Conservation (phyloP, 2,329 filamentous ascomycete genomes). For the Aspergillus ochraceoroseus region DNA sequence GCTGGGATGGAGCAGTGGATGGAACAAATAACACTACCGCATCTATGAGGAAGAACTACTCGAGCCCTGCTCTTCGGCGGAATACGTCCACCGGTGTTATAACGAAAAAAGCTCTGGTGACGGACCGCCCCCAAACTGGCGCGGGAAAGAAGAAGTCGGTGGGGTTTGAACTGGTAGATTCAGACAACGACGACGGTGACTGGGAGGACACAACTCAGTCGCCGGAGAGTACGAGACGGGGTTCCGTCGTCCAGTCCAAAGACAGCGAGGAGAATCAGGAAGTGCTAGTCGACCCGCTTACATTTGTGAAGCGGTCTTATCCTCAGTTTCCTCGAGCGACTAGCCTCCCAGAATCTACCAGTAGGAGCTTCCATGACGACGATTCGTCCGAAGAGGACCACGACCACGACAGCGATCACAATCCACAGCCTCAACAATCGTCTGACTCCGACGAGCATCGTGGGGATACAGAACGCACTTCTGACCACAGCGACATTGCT, state of each 20-base stretch:
- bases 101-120: conserved; percentile 39
- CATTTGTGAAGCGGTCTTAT: conserved; percentile 40
- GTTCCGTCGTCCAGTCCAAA: conserved; percentile 39
- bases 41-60: conserved; percentile 46
- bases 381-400: conserved; percentile 22
- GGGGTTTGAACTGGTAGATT: conserved; percentile 45
- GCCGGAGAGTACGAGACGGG: conserved; percentile 45
- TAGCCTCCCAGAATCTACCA: conserved; percentile 38
- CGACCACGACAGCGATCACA: conserved; percentile 16
- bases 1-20: conserved; percentile 41
- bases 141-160: conserved; percentile 45
- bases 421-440: conserved; percentile 7
- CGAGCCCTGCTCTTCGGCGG: conserved; percentile 40
- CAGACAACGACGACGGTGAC: conserved; percentile 44
- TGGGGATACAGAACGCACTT: conserved; percentile 19
- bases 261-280: conserved; percentile 33
- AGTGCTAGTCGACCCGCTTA: conserved; percentile 38
- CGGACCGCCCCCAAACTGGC: conserved; percentile 32
- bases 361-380: conserved; percentile 29
- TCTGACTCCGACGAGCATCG: conserved; percentile 21
- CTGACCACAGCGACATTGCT: conserved; percentile 38
- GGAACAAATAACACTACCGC: conserved; percentile 31
- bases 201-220: conserved; percentile 49
- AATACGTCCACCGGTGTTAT: conserved; percentile 36
- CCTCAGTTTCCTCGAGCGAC: conserved; percentile 38